A percentile compares a stretch with the other conserved stretches of the same genome.
Conservation (phyloP, 345 rosid genomes). For the Eucalyptus coolabah region DNA sequence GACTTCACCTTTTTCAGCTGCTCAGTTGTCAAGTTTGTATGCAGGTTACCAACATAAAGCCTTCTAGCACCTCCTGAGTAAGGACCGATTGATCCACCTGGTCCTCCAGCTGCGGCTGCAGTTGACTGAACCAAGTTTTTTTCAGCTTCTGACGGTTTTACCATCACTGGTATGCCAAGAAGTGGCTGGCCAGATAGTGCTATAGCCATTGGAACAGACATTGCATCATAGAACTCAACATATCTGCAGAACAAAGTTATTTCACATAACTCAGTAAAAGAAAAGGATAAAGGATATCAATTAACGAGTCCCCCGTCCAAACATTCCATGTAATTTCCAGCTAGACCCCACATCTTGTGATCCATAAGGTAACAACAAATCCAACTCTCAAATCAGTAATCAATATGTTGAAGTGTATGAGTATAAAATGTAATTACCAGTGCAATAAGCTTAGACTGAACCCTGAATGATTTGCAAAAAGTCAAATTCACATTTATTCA, state of each 20-base stretch:
- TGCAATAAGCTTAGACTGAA: not conserved
- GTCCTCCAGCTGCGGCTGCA: constrained; percentile 41
- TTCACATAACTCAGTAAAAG: not conserved
- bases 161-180: constrained; percentile 95
- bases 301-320: not conserved
- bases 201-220: constrained; percentile 99
- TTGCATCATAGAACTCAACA: constrained; percentile 88
- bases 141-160: constrained; percentile 99
- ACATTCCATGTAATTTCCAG: not conserved
- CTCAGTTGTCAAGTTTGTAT: constrained; percentile 76
- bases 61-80: constrained; percentile 86
- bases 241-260: constrained; percentile 34
- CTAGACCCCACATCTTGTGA: not conserved
- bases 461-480: not conserved
- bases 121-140: constrained; percentile 97
- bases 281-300: not conserved
- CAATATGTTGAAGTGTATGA: not conserved
- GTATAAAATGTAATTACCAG: not conserved
- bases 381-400: not conserved
- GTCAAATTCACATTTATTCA: not conserved
- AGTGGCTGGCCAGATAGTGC: constrained; percentile 98
- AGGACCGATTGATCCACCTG: constrained; percentile 53
- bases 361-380: not conserved
- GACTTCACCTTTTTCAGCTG: constrained; percentile 71
- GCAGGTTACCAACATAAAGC: constrained; percentile 91